Conservation (phyloP, 2,329 filamentous ascomycete genomes). For the Fusarium paranaense region DNA sequence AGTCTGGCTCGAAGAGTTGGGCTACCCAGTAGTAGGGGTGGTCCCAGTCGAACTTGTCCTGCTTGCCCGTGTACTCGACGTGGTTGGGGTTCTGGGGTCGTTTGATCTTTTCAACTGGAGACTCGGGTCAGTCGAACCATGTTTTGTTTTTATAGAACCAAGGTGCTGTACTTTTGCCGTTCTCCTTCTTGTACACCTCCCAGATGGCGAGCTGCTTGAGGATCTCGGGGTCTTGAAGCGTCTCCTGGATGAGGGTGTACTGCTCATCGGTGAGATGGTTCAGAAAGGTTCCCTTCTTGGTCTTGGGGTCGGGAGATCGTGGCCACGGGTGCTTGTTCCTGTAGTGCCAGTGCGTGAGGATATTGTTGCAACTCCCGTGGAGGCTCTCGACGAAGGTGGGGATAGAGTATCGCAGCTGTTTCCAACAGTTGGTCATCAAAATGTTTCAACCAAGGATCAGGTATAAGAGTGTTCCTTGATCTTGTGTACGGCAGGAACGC, state of each 20-base stretch:
- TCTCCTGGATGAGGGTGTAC: conserved; percentile 47
- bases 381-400: conserved; percentile 56
- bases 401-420: conserved; percentile 53
- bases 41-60: conserved; percentile 50
- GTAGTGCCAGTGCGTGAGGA: conserved; percentile 64
- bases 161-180: conserved; percentile 31
- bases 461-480: too few relatives aligned
- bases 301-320: conserved; percentile 39
- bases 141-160: not conserved
- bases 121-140: conserved; percentile 15
- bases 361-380: conserved; percentile 58
- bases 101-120: conserved; percentile 8
- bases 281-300: conserved; percentile 44
- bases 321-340: conserved; percentile 54
- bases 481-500: too few relatives aligned
- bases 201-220: conserved; percentile 43
- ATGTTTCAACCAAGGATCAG: not conserved
- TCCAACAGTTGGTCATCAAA: not conserved
- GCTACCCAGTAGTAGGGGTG: conserved; percentile 58
- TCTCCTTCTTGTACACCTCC: conserved; percentile 39
- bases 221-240: conserved; percentile 39
- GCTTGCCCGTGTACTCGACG: conserved; percentile 38
- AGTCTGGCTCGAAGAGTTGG: conserved; percentile 58
- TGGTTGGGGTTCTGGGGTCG: not conserved
- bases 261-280: conserved; percentile 48